phyloP scores from a whole-genome alignment of 169 alveolate genomes.

The Plasmodium cynomolgi region DNA sequence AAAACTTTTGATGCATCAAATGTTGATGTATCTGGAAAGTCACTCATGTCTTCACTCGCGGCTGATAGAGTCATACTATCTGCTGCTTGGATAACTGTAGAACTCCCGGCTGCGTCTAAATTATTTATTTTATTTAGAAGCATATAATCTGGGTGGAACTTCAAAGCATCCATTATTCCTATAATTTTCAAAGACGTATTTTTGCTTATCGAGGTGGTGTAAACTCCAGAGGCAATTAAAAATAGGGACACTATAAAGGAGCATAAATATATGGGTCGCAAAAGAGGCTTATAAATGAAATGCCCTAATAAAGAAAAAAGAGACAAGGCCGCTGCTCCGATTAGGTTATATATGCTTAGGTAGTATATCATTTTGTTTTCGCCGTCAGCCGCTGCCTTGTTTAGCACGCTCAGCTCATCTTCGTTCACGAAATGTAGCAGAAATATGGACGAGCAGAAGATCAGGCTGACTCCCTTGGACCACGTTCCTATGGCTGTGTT shows the following conservation, averaged over 20 bases:
- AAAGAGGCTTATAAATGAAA: constrained; percentile 49
- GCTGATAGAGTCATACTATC: neutral
- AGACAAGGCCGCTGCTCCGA: constrained; percentile 43
- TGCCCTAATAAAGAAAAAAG: constrained; percentile 70
- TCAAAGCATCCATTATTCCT: constrained; percentile 75
- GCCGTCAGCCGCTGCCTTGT: constrained; percentile 6
- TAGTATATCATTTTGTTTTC: constrained; percentile 66
- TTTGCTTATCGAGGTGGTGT: constrained; percentile 68
- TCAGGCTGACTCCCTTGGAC: constrained; percentile 71
- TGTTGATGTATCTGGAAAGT: neutral
- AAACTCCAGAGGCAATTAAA: constrained; percentile 74
- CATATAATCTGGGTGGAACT: constrained; percentile 75
- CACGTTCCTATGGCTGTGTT: constrained; percentile 75
- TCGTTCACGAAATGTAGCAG: constrained; percentile 65
- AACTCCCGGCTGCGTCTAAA: neutral
- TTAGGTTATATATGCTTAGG: constrained; percentile 60
- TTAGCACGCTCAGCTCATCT: constrained; percentile 16
- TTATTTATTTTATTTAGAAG: constrained; percentile 53
- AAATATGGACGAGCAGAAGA: constrained; percentile 66
- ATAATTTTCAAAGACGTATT: constrained; percentile 69
- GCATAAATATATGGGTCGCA: constrained; percentile 67
- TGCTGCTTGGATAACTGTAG: neutral
- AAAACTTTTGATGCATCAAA: constrained; percentile 57
- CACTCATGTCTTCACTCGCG: neutral
- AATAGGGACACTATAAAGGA: constrained; percentile 73